Conservation (phyloP, 1,284 basidiomycete species). For the Cutaneotrichosporon cutaneum region DNA sequence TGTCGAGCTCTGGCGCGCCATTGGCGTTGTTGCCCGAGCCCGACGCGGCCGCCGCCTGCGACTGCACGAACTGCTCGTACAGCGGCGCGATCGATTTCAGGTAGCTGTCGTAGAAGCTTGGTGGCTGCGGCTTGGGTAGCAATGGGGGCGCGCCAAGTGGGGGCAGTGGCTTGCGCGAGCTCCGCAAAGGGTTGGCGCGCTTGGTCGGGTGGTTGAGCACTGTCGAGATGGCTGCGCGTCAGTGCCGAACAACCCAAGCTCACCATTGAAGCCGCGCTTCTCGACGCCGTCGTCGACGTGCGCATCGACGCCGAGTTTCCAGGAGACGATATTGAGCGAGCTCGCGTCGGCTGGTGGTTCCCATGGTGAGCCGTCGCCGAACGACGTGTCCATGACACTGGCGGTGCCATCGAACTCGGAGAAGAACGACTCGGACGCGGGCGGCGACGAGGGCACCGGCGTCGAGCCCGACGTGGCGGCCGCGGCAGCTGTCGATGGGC, state of each 20-base stretch:
- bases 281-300: conserved; percentile 41
- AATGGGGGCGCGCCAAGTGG: conserved; percentile 63
- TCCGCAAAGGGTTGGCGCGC: conserved; percentile 76
- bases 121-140: conserved; percentile 60
- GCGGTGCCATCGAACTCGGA: conserved; percentile 50
- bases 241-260: background rate
- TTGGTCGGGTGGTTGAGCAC: conserved; percentile 83
- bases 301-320: conserved; percentile 33
- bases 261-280: conserved; percentile 50
- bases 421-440: conserved; percentile 47
- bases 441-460: conserved; percentile 44
- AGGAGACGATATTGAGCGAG: conserved; percentile 48
- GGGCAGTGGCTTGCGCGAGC: conserved; percentile 70
- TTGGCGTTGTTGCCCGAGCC: conserved; percentile 27
- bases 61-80: conserved; percentile 60
- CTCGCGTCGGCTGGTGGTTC: conserved; percentile 33
- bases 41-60: conserved; percentile 32
- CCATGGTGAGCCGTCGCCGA: conserved; percentile 31
- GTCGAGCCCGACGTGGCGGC: conserved; percentile 11
- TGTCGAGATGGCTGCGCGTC: conserved; percentile 62
- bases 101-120: conserved; percentile 73
- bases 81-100: conserved; percentile 69
- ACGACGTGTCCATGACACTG: conserved; percentile 40
- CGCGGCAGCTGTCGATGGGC: conserved; percentile 1
- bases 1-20: conserved; percentile 27